Base-by-base conservation (phyloP, 2,329 filamentous ascomycete genomes). In the Coleophoma eucalyptorum region DNA sequence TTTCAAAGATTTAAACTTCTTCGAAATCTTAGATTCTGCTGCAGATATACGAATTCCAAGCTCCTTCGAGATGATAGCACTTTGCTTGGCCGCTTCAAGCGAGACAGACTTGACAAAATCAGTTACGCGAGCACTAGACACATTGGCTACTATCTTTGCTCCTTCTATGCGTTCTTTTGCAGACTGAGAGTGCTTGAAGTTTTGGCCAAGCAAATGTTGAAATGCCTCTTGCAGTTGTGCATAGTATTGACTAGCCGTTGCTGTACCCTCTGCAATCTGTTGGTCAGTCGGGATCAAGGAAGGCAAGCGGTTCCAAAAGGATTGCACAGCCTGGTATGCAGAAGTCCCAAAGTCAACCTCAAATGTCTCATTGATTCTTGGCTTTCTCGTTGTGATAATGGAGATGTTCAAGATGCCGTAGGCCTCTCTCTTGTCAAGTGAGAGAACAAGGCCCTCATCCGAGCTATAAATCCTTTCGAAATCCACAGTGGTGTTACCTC, bases 331-430 rank as follows among this genome's bases (percentile, higher is more conserved):
- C 38, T 61, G 61, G 42, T 53, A 54, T 40, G 58, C 31, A 38
- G 53, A 55, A 2, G 55, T 58, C 26, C 80, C 79, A 64, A 86
- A 83, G 62, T 84, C 77, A 31, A 86, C 67, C 37, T 76, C 74
- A 62, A 85, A 80, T 0, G 77, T 78, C 67, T 85, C 81, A 59
- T 80, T 80, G 55, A 85, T 73, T 63, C 75, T 79, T 20, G 83
- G 83, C 54, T 78, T 79, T 50, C 75, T 79, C 13, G 73, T 80
- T 1, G 82, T 82, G 49, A 77, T 71, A 34, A 87, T 73, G 2
- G 77, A 76, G 42, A 87, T 71, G 48, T 79, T 79, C 46, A 86
- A 65, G 35, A 80, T 64, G 32, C 83, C 83, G 53, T 81, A 68
- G 5, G 80, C 78, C 53, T 86, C 80, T 21, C 73, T 72, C 26